Conservation (phyloP, 805 yeast genomes). For the Ogataea zsoltii region DNA sequence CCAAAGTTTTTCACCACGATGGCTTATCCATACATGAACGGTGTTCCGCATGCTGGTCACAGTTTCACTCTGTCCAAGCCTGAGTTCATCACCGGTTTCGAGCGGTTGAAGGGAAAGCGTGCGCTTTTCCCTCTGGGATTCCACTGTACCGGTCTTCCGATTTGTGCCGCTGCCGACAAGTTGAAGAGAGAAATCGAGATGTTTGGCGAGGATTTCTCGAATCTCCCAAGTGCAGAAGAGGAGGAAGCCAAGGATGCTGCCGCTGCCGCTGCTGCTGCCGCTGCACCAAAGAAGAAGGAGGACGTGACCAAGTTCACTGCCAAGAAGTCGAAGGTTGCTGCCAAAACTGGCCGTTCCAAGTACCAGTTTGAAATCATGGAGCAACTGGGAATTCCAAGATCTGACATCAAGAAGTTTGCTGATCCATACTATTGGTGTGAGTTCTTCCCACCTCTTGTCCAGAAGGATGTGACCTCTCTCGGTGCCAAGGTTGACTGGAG, state of each 20-base stretch:
- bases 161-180: slow-evolving; percentile 93
- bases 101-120: slow-evolving; percentile 90
- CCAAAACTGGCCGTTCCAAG: slow-evolving; percentile 91
- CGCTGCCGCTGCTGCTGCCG: slow-evolving; percentile 28
- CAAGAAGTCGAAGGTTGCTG: slow-evolving; percentile 89
- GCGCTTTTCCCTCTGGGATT: slow-evolving; percentile 95
- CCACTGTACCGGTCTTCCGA: slow-evolving; percentile 99
- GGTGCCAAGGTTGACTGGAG: slow-evolving; percentile 99
- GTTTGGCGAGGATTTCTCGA: slow-evolving; percentile 80
- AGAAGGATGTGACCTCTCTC: slow-evolving; percentile 72
- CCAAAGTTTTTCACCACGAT: slow-evolving; percentile 91
- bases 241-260: slow-evolving; percentile 40
- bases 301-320: slow-evolving; percentile 92
- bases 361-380: slow-evolving; percentile 96
- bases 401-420: slow-evolving; percentile 84
- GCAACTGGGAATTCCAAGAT: slow-evolving; percentile 84
- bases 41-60: slow-evolving; percentile 97
- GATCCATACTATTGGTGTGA: slow-evolving; percentile 90
- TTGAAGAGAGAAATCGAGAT: slow-evolving; percentile 87
- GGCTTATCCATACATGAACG: slow-evolving; percentile 99
- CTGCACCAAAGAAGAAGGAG: slow-evolving; percentile 48
- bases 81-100: slow-evolving; percentile 90
- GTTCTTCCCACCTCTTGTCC: slow-evolving; percentile 88
- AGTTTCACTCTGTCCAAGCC: slow-evolving; percentile 92
- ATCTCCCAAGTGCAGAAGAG: slow-evolving; percentile 63